These are phyloP conservation scores for Pseudohalonectria lignicola DNA, from an alignment of 2,329 filamentous ascomycete genomes.

Conservation along the genomic window DNA sequence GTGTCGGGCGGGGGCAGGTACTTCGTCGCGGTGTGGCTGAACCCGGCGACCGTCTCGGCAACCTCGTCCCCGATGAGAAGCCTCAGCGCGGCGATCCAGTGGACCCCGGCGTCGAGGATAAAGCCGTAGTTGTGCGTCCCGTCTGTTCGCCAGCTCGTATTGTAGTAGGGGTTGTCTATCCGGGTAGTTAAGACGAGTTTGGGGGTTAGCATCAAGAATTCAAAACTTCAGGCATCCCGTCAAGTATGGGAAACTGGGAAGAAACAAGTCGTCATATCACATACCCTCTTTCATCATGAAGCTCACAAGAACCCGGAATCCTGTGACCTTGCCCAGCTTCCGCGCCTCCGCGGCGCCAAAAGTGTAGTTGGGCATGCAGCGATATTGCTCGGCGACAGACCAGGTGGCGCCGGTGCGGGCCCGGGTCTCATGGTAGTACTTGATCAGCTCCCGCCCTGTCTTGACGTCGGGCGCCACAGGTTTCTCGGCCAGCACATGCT, in stretches of 20 bases:
- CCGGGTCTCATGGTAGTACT: conserved; percentile 17
- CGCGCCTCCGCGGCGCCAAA: conserved; percentile 37
- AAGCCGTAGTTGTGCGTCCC: conserved; percentile 68
- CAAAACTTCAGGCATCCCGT: no score
- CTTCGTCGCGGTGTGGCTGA: conserved; percentile 22
- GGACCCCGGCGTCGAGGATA: conserved; percentile 65
- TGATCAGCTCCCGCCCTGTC: conserved; percentile 12
- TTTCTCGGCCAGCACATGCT: conserved; percentile 62
- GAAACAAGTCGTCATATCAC: no score
- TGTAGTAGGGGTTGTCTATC: conserved; percentile 32
- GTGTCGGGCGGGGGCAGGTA: conserved; percentile 54
- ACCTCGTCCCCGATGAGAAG: conserved; percentile 41
- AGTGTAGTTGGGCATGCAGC: conserved; percentile 45
- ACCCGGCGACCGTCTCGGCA: conserved; percentile 38
- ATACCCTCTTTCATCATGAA: conserved; percentile 17
- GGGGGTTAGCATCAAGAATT: no score
- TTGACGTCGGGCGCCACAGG: conserved; percentile 48
- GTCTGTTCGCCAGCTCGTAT: conserved; percentile 49
- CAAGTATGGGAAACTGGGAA: no score
- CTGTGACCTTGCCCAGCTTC: conserved; percentile 39
- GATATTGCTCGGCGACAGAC: conserved; percentile 63
- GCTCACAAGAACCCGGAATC: conserved; percentile 33
- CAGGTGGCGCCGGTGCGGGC: conserved; percentile 27
- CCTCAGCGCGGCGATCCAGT: conserved; percentile 54
- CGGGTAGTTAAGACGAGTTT: no score